A percentile compares a stretch with the other conserved stretches of the same genome.
These are phyloP conservation scores for Hygrocybe punicea DNA, from an alignment of 768 basidiomycete genomes.

Conservation along the genomic window DNA sequence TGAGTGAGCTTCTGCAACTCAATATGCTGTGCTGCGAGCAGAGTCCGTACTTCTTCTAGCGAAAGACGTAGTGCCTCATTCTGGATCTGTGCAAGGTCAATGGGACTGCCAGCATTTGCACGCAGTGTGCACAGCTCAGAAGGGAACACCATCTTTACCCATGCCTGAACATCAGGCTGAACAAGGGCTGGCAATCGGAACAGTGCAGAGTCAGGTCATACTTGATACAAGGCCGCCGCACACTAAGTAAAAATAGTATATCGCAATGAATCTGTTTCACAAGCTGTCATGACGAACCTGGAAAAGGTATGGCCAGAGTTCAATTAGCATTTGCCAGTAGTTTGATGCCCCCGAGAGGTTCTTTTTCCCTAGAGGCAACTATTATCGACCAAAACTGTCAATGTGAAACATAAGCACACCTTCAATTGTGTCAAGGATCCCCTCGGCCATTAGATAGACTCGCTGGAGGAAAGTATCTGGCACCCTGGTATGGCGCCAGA, in stretches of 20 bases:
- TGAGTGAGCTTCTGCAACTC: neutral
- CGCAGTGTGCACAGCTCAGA: slow-evolving; percentile 18
- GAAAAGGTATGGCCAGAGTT: slow-evolving; percentile 12
- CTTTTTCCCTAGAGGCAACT: too few species aligned
- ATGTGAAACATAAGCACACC: slow-evolving; percentile 19
- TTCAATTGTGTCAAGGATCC: slow-evolving; percentile 12
- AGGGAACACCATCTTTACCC: slow-evolving; percentile 24
- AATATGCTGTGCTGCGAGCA: neutral
- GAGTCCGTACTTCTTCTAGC: slow-evolving; percentile 16
- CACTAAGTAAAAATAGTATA: slow-evolving; percentile 12
- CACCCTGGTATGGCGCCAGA: slow-evolving; percentile 23
- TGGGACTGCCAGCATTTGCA: slow-evolving; percentile 15
- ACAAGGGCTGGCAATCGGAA: slow-evolving; percentile 25
- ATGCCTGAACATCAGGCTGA: slow-evolving; percentile 8
- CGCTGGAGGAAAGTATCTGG: slow-evolving; percentile 22
- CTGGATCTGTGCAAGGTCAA: slow-evolving; percentile 19
- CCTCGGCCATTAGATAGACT: slow-evolving; percentile 29
- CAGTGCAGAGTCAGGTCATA: slow-evolving; percentile 20
- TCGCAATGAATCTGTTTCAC: slow-evolving; percentile 8
- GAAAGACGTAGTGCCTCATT: slow-evolving; percentile 17
- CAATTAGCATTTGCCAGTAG: slow-evolving; percentile 21
- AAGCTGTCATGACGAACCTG: too few species aligned
- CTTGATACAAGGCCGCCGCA: slow-evolving; percentile 23
- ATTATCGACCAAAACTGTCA: slow-evolving; percentile 1
- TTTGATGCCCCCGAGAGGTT: slow-evolving; percentile 14